These are phyloP conservation scores for Colletotrichum siamense DNA, from an alignment of 2,329 filamentous ascomycete genomes.

Conservation along the genomic window DNA sequence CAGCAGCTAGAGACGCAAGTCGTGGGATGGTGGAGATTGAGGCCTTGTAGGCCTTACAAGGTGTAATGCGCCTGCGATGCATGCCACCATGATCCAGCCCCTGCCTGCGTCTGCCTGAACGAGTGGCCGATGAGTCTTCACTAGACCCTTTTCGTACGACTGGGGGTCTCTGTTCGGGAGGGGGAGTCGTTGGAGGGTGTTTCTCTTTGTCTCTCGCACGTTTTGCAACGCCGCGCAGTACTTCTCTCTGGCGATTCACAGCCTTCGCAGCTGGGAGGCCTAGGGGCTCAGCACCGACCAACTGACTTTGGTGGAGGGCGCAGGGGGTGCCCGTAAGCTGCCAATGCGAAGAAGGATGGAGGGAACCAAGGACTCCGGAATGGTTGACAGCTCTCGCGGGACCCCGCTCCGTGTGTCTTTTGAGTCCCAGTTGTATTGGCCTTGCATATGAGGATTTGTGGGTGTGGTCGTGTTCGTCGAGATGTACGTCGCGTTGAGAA, in stretches of 20 bases:
- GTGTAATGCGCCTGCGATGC: not conserved
- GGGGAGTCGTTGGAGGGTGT: not conserved
- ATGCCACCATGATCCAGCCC: not conserved
- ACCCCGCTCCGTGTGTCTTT: not conserved
- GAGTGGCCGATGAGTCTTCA: slow-evolving; percentile 15
- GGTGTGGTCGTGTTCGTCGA: not conserved
- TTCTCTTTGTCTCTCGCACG: not conserved
- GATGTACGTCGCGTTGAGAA: not conserved
- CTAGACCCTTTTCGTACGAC: slow-evolving; percentile 1
- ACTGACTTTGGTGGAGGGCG: slow-evolving; percentile 1
- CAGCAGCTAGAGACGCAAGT: not conserved
- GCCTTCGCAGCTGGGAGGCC: not conserved
- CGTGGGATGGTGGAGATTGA: slow-evolving; percentile 12
- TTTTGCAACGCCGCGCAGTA: not conserved
- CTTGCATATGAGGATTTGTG: not conserved
- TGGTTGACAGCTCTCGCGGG: not conserved
- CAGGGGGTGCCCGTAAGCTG: slow-evolving; percentile 13
- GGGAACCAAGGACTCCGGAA: slow-evolving; percentile 6
- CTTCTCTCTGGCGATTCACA: not conserved
- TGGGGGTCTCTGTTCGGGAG: not conserved
- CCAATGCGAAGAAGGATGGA: slow-evolving; percentile 9
- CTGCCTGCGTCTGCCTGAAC: slow-evolving; percentile 16
- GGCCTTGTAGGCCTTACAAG: not conserved
- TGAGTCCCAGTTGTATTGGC: not conserved
- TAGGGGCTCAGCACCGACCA: not conserved